Evolutionary conservation across 2,329 filamentous ascomycete genomes (phyloP), one percentile per base, ranked within the genome.

Genomic region (Knoxdaviesia capensis): DNA sequence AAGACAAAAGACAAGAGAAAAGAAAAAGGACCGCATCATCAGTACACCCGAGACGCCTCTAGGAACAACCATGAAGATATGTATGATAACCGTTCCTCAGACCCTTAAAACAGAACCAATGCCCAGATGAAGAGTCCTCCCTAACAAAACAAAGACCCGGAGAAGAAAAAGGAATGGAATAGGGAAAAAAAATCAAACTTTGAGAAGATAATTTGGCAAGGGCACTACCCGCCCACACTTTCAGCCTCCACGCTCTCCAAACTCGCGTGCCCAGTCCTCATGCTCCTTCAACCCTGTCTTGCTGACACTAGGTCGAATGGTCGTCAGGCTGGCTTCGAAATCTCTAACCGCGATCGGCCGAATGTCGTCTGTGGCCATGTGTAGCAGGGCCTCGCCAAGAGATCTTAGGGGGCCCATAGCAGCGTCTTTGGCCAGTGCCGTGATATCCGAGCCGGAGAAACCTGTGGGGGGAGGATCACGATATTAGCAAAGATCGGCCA

Each of bases 361-460:
- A 50, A 98, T 96, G 50, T 96, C 76, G 46, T 98, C 90, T 72
- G 90, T 93, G 0, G 80, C 82, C 68, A 92, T 96, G 49, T 83
- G 77, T 33, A 98, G 66, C 31, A 98, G 63, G 36, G 81, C 84
- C 56, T 96, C 90, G 30, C 90, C 90, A 3, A 96, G 65, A 42
- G 85, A 88, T 32, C 90, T 74, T 8, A 98, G 64, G 1, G 90
- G 90, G 0, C 90, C 88, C 90, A 98, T 98, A 3, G 90, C 90
- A 6, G 90, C 90, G 55, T 98, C 90, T 60, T 98, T 98, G 6
- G 90, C 90, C 6, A 98, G 66, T 1, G 90, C 87, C 28, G 90
- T 96, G 49, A 98, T 94, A 53, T 98, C 90, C 2, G 86, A 94
- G 38, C 90, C 90, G 6, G 86, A 94, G 61, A 94, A 98, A n/a